phyloP scores from a whole-genome alignment of 768 basidiomycete species.

The Pulveroboletus sp. region DNA sequence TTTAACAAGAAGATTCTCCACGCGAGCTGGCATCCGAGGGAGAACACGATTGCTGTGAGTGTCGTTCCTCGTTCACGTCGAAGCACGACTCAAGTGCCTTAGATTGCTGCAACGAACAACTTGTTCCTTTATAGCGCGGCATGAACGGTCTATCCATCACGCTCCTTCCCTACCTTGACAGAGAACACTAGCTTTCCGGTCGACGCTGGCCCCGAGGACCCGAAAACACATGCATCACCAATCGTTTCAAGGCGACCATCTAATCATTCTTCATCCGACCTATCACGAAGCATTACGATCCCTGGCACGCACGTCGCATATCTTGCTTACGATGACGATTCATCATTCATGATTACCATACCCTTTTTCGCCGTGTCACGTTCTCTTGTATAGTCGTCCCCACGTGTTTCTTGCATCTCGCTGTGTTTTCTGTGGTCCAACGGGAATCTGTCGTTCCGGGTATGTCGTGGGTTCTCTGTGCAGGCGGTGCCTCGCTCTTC shows the following conservation, averaged over 20 bases:
- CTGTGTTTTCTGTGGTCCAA: constrained; percentile 20
- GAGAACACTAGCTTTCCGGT: constrained; percentile 13
- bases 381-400: constrained; percentile 28
- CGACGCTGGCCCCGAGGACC: constrained; percentile 12
- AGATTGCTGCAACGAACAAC: constrained; percentile 86
- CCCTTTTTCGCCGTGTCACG: constrained; percentile 27
- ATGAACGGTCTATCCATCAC: constrained; percentile 25
- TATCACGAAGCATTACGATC: constrained; percentile 25
- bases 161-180: constrained; percentile 1
- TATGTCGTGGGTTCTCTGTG: constrained; percentile 15
- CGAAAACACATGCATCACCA: constrained; percentile 13
- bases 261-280: constrained; percentile 19
- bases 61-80: not conserved
- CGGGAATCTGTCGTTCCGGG: constrained; percentile 20
- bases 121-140: constrained; percentile 37
- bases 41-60: constrained; percentile 96
- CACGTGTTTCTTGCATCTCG: constrained; percentile 22
- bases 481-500: constrained; percentile 10
- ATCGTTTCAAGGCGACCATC: constrained; percentile 25
- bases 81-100: constrained; percentile 11
- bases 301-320: constrained; percentile 17
- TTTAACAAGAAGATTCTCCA: constrained; percentile 98
- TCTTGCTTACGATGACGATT: constrained; percentile 32
- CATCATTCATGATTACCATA: constrained; percentile 28
- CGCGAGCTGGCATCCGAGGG: constrained; percentile 95